Conservation (phyloP, 345 rosid genomes). For the Turnera subulata region DNA sequence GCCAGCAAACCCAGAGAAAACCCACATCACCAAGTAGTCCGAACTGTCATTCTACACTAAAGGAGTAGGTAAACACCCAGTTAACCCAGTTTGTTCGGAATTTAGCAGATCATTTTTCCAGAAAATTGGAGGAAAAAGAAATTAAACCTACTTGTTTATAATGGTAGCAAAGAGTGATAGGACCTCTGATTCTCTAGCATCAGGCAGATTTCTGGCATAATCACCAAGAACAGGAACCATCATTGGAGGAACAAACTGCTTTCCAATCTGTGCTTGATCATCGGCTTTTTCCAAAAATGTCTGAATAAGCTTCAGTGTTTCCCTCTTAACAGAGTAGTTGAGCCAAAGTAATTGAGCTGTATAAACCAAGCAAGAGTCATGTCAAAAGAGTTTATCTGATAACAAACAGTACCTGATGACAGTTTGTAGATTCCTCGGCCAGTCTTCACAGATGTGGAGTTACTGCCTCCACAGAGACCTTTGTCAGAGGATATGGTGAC, state of each 20-base stretch:
- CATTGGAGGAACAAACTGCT: constrained; percentile 99
- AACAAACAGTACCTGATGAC: constrained; percentile 53
- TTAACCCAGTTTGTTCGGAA: no score
- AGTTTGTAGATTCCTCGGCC: constrained; percentile 70
- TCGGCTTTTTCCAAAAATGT: constrained; percentile 99
- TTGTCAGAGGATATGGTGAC: constrained; percentile 90
- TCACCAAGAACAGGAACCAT: constrained; percentile 98
- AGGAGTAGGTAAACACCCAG: no score
- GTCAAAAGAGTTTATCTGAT: neutral
- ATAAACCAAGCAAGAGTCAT: no score
- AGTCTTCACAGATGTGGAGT: constrained; percentile 80
- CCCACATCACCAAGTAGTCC: no score
- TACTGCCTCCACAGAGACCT: constrained; percentile 98
- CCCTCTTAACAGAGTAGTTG: constrained; percentile 99
- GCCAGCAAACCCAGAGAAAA: no score
- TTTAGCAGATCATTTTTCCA: no score
- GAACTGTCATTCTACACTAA: no score
- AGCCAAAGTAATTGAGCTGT: no score
- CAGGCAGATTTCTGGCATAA: constrained; percentile 96
- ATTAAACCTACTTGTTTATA: constrained; percentile 73
- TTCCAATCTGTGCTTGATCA: constrained; percentile 93
- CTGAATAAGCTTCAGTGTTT: constrained; percentile 93
- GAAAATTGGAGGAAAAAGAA: neutral
- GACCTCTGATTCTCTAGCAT: constrained; percentile 99
- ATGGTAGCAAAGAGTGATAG: constrained; percentile 95